Base-by-base conservation (phyloP, 1,284 basidiomycete species). In the Tilletia horrida region DNA sequence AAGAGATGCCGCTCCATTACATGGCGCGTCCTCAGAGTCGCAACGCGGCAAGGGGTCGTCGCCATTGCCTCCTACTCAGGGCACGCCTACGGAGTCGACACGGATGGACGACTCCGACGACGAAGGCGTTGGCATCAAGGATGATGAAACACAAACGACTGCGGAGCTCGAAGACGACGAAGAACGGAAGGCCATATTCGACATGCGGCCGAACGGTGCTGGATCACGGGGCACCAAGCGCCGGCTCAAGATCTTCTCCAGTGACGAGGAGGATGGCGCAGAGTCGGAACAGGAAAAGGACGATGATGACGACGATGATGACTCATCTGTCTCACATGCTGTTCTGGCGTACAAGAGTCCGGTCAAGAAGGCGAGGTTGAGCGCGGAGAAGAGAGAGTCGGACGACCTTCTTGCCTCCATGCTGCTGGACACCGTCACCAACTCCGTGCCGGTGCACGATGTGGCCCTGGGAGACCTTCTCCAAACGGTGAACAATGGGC, bases 91-190 rank as follows among this genome's bases (percentile, higher is more conserved):
- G n/a, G 63, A 47, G 47, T 27, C 23, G 42, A 16, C 50, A 21
- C 14, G 31, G 14, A 48, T 59, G 18, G 18, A 42, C 27, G 55
- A 66, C 40, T 29, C 62, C 45, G 14, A 40, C 27, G 55, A 59
- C 27, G 55, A 59, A 31, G 50, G 50, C 13, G 55, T 18, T 35
- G 55, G 50, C 25, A 52, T 50, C 1, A 72, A 69, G 55, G 65
- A 69, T 43, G 27, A 61, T 27, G 47, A 68, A 63, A 9, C 64
- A 21, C 42, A 67, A 6, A 71, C 69, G 35, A 66, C 66, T 14
- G 63, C 13, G 21, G 44, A 31, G n/a, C 29, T 62, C n/a, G 55
- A 31, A 16, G 57, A 48, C n/a, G 42, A 47, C 23, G 48, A n/a
- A 44, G 35, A 14, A 21, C 27, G 35, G 11, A 52, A 40, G 18